A percentile compares a stretch with the other conserved stretches of the same genome.
These are phyloP conservation scores for Elaphomyces granulatus DNA, from an alignment of 495 filamentous ascomycete species.

Conservation along the genomic window DNA sequence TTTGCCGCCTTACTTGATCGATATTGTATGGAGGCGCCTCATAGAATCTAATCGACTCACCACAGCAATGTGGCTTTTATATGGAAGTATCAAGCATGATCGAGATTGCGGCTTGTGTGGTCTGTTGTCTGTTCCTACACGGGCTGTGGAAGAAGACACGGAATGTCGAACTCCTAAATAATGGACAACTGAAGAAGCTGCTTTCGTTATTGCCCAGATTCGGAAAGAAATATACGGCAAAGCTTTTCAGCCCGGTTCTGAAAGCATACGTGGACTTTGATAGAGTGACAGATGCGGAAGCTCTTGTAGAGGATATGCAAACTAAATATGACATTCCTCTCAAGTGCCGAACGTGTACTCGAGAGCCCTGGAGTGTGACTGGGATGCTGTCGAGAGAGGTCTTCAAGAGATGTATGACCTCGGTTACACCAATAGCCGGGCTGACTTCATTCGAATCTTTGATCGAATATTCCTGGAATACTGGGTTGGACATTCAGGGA, in stretches of 20 bases:
- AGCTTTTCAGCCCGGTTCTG: conserved; percentile 30
- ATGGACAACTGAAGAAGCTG: conserved; percentile 20
- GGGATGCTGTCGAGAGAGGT: conserved; percentile 26
- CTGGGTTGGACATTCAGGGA: conserved; percentile 23
- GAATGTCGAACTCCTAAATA: conserved; percentile 24
- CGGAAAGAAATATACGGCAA: conserved; percentile 20
- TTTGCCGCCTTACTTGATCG: conserved; percentile 21
- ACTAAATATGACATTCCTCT: conserved; percentile 16
- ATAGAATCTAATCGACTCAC: conserved; percentile 28
- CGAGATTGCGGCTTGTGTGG: conserved; percentile 24
- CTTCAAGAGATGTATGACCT: conserved; percentile 26
- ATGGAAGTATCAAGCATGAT: conserved; percentile 19
- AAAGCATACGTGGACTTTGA: conserved; percentile 28
- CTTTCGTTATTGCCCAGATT: conserved; percentile 15
- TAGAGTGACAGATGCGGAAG: conserved; percentile 22
- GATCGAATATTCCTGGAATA: conserved; percentile 34
- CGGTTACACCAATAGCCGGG: conserved; percentile 16
- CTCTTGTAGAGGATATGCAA: conserved; percentile 23
- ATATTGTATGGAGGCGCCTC: conserved; percentile 27
- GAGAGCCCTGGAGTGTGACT: conserved; percentile 26
- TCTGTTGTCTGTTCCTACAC: conserved; percentile 26
- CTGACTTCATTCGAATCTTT: conserved; percentile 20
- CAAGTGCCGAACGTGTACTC: conserved; percentile 25
- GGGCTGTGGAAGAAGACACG: conserved; percentile 31
- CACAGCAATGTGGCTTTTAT: conserved; percentile 24